Evolutionary conservation across 208 protist species (phyloP).

Genomic region (Leishmania tarentolae): DNA sequence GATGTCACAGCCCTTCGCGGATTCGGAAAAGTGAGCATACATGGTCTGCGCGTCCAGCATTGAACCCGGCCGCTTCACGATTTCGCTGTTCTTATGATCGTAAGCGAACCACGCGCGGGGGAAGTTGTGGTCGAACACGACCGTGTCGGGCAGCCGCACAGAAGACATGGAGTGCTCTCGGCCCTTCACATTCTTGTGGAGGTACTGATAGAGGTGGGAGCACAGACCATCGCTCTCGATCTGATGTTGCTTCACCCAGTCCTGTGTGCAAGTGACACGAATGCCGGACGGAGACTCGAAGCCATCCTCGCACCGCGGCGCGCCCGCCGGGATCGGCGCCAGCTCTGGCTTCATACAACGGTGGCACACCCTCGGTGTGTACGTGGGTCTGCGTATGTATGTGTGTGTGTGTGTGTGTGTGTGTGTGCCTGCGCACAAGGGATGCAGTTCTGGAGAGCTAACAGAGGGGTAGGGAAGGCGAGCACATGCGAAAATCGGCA

Average conservation of each 20-base stretch:
- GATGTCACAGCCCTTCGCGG: constrained; percentile 52
- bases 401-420: neutral
- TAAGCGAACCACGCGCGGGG: constrained; percentile 92
- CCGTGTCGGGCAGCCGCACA: constrained; percentile 82
- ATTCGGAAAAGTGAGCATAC: constrained; percentile 63
- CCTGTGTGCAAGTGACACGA: constrained; percentile 60
- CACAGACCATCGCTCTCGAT: constrained; percentile 88
- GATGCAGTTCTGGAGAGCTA: neutral
- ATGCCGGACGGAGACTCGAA: constrained; percentile 68
- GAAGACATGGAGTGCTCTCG: constrained; percentile 64
- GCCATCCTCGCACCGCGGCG: constrained; percentile 48
- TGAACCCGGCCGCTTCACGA: constrained; percentile 78
- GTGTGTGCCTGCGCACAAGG: constrained; percentile 6
- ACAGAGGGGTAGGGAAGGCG: neutral
- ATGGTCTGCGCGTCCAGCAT: constrained; percentile 90
- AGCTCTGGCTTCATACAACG: constrained; percentile 11
- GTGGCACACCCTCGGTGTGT: neutral
- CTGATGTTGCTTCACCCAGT: constrained; percentile 81
- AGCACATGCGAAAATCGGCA: neutral
- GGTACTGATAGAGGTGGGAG: constrained; percentile 78
- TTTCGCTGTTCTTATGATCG: constrained; percentile 76
- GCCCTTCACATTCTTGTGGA: constrained; percentile 87
- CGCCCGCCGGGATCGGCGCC: constrained; percentile 38
- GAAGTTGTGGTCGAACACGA: constrained; percentile 95
- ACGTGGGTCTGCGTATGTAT: neutral